A percentile compares a stretch with the other conserved stretches of the same genome.
phyloP scores from a whole-genome alignment of 2,329 filamentous ascomycete species.

The Elsinoe fawcettii region DNA sequence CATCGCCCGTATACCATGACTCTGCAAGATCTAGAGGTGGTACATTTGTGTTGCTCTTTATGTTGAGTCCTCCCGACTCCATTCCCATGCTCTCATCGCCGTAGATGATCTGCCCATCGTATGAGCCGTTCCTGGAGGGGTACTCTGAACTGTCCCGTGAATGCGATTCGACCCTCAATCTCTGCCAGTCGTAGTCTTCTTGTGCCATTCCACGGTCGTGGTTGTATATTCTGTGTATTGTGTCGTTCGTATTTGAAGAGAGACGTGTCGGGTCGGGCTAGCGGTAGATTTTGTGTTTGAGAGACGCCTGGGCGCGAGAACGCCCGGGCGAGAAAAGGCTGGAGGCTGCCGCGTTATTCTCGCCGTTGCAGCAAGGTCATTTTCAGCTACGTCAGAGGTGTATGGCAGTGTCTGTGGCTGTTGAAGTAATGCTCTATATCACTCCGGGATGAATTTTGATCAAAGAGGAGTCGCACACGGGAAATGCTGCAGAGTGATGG shows the following conservation, averaged over 20 bases:
- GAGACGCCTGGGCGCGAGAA: conserved; percentile 3
- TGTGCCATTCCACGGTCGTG: conserved; percentile 7
- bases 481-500: not conserved
- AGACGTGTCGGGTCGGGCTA: conserved; percentile 9
- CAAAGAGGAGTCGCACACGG: not conserved
- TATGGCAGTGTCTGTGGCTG: not conserved
- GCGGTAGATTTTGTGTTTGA: conserved; percentile 15
- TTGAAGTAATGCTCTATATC: not conserved
- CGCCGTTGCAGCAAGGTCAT: conserved; percentile 10
- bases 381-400: not conserved
- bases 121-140: conserved; percentile 11
- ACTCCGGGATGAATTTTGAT: not conserved
- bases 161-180: conserved; percentile 1
- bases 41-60: conserved; percentile 12
- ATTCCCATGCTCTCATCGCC: conserved; percentile 3
- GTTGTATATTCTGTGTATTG: not conserved
- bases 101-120: conserved; percentile 13
- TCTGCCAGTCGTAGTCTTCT: conserved; percentile 12
- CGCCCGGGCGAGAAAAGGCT: conserved; percentile 7
- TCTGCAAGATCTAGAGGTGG: conserved; percentile 6
- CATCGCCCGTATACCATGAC: conserved; percentile 10
- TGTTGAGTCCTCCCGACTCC: conserved; percentile 15
- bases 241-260: not conserved
- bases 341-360: conserved; percentile 8
- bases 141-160: conserved; percentile 6